phyloP scores from a whole-genome alignment of 345 rosid species.

The Sisymbrium irio region DNA sequence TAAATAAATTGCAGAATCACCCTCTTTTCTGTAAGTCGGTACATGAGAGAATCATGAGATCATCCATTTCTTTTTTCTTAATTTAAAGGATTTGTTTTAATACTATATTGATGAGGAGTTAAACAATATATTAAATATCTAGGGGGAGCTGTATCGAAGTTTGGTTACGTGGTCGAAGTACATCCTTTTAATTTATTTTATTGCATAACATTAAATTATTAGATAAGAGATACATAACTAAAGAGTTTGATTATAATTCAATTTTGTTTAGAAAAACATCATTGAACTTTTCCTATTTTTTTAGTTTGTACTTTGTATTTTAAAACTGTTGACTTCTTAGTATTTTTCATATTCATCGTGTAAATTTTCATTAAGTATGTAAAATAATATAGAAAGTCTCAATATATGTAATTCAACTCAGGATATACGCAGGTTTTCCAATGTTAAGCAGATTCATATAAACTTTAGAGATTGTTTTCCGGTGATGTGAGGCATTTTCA shows the following conservation, averaged over 20 bases:
- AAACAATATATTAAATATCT: background rate
- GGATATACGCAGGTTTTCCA: background rate
- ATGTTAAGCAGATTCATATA: background rate
- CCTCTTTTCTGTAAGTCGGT: slow-evolving; percentile 25
- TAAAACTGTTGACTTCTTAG: background rate
- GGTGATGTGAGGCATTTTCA: background rate
- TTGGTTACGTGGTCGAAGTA: slow-evolving; percentile 13
- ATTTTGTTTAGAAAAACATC: background rate
- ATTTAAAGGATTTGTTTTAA: background rate
- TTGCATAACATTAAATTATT: background rate
- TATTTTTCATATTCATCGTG: background rate
- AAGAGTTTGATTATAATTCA: background rate
- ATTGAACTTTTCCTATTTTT: background rate
- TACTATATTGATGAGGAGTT: background rate
- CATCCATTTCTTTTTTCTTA: background rate
- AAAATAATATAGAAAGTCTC: background rate
- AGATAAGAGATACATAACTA: background rate
- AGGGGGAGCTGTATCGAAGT: slow-evolving; percentile 10
- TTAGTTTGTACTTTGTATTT: background rate
- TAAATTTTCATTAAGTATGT: background rate
- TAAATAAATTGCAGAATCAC: background rate
- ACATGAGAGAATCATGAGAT: slow-evolving; percentile 2
- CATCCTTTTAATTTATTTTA: background rate
- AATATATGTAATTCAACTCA: background rate
- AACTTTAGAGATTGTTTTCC: background rate